phyloP scores from a whole-genome alignment of 2,329 filamentous ascomycete species.

The Cytospora chrysosperma region DNA sequence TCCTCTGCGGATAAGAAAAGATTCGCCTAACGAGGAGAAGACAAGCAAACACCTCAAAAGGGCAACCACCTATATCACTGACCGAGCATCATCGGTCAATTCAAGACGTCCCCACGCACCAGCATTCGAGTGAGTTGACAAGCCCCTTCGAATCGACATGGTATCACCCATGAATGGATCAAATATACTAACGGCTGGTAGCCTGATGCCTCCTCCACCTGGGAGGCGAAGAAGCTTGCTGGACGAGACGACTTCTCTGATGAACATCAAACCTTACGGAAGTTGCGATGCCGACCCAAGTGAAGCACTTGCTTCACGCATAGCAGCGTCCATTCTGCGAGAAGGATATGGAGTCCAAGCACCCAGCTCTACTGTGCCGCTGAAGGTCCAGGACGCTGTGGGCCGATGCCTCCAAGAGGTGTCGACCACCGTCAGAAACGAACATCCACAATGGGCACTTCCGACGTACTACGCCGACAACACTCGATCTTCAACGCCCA shows the following conservation, averaged over 20 bases:
- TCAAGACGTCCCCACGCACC: background rate
- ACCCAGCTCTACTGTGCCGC: background rate
- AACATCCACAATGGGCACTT: conserved; percentile 11
- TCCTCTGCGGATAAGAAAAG: conserved; percentile 11
- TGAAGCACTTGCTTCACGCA: conserved; percentile 18
- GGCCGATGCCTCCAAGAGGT: conserved; percentile 11
- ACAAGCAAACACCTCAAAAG: conserved; percentile 5
- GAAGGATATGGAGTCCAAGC: conserved; percentile 12
- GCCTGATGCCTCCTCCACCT: conserved; percentile 22
- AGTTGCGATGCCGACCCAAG: conserved; percentile 21
- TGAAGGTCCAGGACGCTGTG: conserved; percentile 4
- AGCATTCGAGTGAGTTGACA: conserved; percentile 16
- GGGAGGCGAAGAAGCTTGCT: conserved; percentile 16
- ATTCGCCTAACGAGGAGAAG: background rate
- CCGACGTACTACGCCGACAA: background rate
- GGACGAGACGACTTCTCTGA: conserved; percentile 9
- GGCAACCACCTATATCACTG: background rate
- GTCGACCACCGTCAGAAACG: background rate
- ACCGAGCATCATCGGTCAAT: conserved; percentile 6
- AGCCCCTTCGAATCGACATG: background rate
- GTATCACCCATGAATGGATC: background rate
- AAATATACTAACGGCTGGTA: conserved; percentile 10
- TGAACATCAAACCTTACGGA: conserved; percentile 2
- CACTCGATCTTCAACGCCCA: background rate
- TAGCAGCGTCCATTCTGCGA: conserved; percentile 16